Base-by-base conservation (phyloP, 2,329 filamentous ascomycete species). In the Mycosphaerella sp. region DNA sequence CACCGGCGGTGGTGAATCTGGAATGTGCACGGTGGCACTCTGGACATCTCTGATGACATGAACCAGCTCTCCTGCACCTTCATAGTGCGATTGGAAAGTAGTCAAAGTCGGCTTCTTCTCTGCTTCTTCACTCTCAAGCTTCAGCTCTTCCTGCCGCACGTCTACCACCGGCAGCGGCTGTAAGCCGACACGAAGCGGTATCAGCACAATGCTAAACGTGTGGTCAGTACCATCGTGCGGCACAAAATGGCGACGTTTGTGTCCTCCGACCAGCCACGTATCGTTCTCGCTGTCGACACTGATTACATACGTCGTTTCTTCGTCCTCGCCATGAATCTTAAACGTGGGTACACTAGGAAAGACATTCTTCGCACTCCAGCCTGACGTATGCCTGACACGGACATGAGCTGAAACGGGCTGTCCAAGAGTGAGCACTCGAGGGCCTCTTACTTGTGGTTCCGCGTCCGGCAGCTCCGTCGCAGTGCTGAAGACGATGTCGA, bases 261-360 rank as follows among this genome's bases (percentile, higher is more conserved):
- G 82, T 0, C 91, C 92, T 21, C 89, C 91, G 2, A 97, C 75
- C 1, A 96, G 80, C 92, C 92, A 97, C 0, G 81, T 78, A 92
- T 89, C 1, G 32, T 80, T 74, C 12, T 84, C 81, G 0, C 85
- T 85, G 11, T 83, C 82, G 21, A 97, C 77, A 62, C 95, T 91
- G 70, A 93, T 95, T 60, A 85, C 83, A 66, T 95, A 95, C 58
- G 90, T 83, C 9, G 52, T 44, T n/a, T 32, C 41, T n/a, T 56
- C 53, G 9, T 54, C 50, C 26, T 59, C 49, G 17, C 56, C 56
- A 40, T 58, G 51, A 2, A 62, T 53, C 36, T 45, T 62, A 43
- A 60, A 57, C 1, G 49, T 61, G n/a, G 56, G 61, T 44, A 61
- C 57, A 42, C 53, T 52, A 3, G 59, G 60, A 12, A 66, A 61